phyloP scores from a whole-genome alignment of 83 land plant species.

The Diphasiastrum complanatum region DNA sequence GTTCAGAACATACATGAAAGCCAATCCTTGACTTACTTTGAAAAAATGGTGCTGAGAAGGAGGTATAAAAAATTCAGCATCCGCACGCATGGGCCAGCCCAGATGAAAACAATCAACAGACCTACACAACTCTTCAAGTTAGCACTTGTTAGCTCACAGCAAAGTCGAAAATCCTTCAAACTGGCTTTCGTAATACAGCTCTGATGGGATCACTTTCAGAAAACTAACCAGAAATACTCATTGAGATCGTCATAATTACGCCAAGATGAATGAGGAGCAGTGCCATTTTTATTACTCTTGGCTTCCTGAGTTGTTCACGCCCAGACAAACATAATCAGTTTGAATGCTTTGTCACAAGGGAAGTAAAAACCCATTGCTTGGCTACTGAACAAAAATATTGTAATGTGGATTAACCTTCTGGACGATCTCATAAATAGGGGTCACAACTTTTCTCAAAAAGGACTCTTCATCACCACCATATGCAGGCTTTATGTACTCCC shows the following conservation, averaged over 20 bases:
- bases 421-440: constrained; percentile 85
- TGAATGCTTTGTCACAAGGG: not conserved
- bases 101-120: constrained; percentile 6
- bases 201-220: not conserved
- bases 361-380: not conserved
- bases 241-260: constrained; percentile 97
- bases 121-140: not conserved
- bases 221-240: constrained; percentile 94
- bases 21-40: not conserved
- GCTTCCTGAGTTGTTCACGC: constrained; percentile 52
- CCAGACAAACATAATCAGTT: not conserved
- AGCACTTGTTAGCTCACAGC: not conserved
- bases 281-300: constrained; percentile 61
- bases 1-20: not conserved
- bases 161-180: too few species aligned
- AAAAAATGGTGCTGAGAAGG: not conserved
- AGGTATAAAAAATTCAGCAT: constrained; percentile 11
- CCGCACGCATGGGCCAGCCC: constrained; percentile 18
- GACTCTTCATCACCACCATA: constrained; percentile 98
- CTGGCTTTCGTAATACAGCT: not conserved
- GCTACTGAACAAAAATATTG: not conserved
- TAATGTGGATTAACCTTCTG: constrained; percentile 49
- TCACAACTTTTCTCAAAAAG: constrained; percentile 74
- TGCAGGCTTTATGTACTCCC: constrained; percentile 88
- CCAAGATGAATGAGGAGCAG: constrained; percentile 90